Evolutionary conservation across 2,329 filamentous ascomycete species (phyloP).

Genomic region (Penicillium sp.): DNA sequence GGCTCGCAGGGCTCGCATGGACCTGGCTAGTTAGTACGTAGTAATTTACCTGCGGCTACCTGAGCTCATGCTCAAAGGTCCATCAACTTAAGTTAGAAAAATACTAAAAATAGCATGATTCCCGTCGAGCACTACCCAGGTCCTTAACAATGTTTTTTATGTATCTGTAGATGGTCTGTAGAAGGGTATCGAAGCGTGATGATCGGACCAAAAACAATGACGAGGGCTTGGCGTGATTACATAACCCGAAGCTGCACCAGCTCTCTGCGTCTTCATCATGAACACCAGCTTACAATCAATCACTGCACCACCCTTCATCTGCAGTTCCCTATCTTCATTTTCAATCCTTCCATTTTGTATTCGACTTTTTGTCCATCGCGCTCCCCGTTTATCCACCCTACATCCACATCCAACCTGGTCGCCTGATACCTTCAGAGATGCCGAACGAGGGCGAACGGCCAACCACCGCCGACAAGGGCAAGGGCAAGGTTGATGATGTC

Average conservation of each 20-base stretch:
- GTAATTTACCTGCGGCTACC: too few species aligned
- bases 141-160: not conserved
- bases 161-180: not conserved
- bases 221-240: constrained; percentile 24
- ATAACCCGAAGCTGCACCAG: constrained; percentile 28
- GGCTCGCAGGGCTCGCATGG: too few species aligned
- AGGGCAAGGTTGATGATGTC: constrained; percentile 79
- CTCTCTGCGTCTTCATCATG: constrained; percentile 25
- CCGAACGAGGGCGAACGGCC: constrained; percentile 89
- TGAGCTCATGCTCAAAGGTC: too few species aligned
- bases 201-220: constrained; percentile 20
- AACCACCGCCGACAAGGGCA: constrained; percentile 88
- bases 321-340: constrained; percentile 17
- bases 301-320: constrained; percentile 21
- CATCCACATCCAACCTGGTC: constrained; percentile 23
- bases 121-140: not conserved
- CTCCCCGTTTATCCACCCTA: constrained; percentile 9
- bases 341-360: constrained; percentile 8
- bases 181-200: constrained; percentile 5
- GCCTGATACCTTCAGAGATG: constrained; percentile 59
- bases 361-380: constrained; percentile 3
- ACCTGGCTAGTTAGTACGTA: too few species aligned
- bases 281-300: constrained; percentile 25
- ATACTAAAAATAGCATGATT: not conserved
- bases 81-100: too few species aligned